Evolutionary conservation across 306 rosid species (phyloP), one percentile per base, ranked within the genome.

Genomic region (Notholithocarpus densiflorus): DNA sequence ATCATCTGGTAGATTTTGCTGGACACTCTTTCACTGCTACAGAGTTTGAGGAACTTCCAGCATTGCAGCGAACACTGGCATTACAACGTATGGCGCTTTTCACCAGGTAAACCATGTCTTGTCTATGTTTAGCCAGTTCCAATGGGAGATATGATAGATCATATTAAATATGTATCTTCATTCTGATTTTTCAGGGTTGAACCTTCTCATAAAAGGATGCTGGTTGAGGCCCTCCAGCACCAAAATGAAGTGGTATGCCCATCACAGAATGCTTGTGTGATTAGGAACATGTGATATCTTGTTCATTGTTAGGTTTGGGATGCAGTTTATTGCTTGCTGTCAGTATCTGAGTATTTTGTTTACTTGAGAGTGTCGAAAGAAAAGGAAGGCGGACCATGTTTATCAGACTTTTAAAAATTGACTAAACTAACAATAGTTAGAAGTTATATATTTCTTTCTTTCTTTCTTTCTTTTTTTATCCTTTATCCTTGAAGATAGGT

Each of bases 141-240:
- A 59, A 23, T 9, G 65, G 27, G 65, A 59, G 65, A 59, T 59
- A 23, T 37, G 45, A 37, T 8, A 37, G 11, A 7, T 59, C 29
- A 14, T 21, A 55, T 80, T 40, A 43, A 18, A 56, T 54, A 13
- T 76, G 23, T 64, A 73, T 55, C 23, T 79, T 68, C 75, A 68
- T 43, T 51, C 43, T 83, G 60, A 68, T 68, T 52, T 78, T 60
- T 71, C 82, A 95, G 98, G 90, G 98, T 95, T 72, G 98, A 95
- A 85, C 98, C 98, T 82, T 95, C 98, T 83, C 98, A 95, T 82
- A 95, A 95, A 87, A 88, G 89, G 82, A 89, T 92, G 94, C 89
- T 95, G 87, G 98, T 95, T 85, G 98, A 95, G 88, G 98, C 98
- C 77, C 89, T 95, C 74, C 98, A 89, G 76, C 85, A 77, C 84